Base-by-base conservation (phyloP, 2,329 filamentous ascomycete species). In the Raffaelea arxii region DNA sequence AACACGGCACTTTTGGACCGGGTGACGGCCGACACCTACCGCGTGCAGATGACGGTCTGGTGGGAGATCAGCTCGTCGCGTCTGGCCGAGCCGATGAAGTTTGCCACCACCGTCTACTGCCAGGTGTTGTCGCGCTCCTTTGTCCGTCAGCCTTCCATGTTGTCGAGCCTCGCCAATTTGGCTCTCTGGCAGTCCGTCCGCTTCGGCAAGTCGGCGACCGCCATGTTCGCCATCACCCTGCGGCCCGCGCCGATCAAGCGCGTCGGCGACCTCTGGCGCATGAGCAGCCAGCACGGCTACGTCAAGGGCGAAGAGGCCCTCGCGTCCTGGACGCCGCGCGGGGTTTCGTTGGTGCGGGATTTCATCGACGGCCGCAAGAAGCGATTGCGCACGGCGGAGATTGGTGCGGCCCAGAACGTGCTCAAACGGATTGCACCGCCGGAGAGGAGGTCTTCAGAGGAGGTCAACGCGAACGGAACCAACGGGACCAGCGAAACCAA, bases 281-380 rank as follows among this genome's bases (percentile, higher is more conserved):
- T 97, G 80, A 94, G 89, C 62, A 97, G 90, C 16, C 83, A 87
- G 49, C 85, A 94, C 57, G 88, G 94, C 62, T 97, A 96, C 59
- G 86, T 98, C 56, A 96, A 95, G 63, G 92, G 92, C 46, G 90
- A 98, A 65, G 92, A 98, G 63, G 75, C 82, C 42, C 71, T 98
- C 35, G 80, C 74, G 3, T 80, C 81, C 47, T 98, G 92, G 92
- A 80, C 82, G 7, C 91, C 92, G 2, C 78, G 92, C 37, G 89
- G 92, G 30, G 86, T 97, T 3, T 94, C 88, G 0, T 69, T 98
- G 1, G 83, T 98, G n/a, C 80, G 82, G 48, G 92, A 98, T 63
- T 95, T 84, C 57, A 83, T 96, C 46, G 66, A 74, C 11, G 77
- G 84, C 6, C 81, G 81, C 50, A 88, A 86, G 64, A 83, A 85